Percentiles rank a stretch among this genome's conserved stretches.
Conservation (phyloP, 2,329 filamentous ascomycete species). For the Xylaria arbuscula region DNA sequence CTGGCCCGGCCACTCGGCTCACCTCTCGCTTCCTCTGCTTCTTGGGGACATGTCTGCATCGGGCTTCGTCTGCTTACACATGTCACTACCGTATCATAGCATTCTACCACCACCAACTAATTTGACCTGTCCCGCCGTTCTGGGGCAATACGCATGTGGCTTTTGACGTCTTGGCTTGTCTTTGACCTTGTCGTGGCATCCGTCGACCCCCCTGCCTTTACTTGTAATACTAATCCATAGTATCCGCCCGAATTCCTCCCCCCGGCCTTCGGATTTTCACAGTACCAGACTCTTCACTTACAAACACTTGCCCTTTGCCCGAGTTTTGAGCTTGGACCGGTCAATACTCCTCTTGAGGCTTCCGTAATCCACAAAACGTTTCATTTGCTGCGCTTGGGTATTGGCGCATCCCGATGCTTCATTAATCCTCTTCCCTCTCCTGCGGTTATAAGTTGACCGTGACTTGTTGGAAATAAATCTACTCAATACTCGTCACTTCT, state of each 20-base stretch:
- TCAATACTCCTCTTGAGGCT: conserved; percentile 9
- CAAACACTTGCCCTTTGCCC: conserved; percentile 20
- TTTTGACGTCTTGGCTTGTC: conserved; percentile 10
- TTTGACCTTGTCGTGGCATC: conserved; percentile 15
- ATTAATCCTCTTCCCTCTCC: conserved; percentile 2
- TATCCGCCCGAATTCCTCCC: conserved; percentile 12
- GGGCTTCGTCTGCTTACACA: conserved; percentile 27
- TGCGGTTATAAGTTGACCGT: conserved; percentile 11
- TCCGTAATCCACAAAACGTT: conserved; percentile 17
- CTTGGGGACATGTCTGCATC: conserved; percentile 11
- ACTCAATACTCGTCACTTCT: conserved; percentile 3
- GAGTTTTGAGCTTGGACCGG: conserved; percentile 6
- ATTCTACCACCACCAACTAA: conserved; percentile 15
- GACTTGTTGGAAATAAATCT: conserved; percentile 2
- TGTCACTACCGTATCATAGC: not conserved
- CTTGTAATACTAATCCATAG: conserved; percentile 34
- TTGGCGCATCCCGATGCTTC: conserved; percentile 19
- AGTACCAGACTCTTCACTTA: conserved; percentile 16
- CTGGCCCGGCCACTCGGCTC: conserved; percentile 1
- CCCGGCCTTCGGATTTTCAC: not conserved
- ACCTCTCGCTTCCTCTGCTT: conserved; percentile 6
- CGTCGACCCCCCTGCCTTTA: conserved; percentile 3
- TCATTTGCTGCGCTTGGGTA: not conserved
- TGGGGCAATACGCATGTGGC: conserved; percentile 23
- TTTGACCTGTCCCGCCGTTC: conserved; percentile 20